Percentiles rank a stretch among this genome's conserved stretches.
phyloP scores from a whole-genome alignment of 2,329 filamentous ascomycete species.

The Tolypocladium ovalisporum region DNA sequence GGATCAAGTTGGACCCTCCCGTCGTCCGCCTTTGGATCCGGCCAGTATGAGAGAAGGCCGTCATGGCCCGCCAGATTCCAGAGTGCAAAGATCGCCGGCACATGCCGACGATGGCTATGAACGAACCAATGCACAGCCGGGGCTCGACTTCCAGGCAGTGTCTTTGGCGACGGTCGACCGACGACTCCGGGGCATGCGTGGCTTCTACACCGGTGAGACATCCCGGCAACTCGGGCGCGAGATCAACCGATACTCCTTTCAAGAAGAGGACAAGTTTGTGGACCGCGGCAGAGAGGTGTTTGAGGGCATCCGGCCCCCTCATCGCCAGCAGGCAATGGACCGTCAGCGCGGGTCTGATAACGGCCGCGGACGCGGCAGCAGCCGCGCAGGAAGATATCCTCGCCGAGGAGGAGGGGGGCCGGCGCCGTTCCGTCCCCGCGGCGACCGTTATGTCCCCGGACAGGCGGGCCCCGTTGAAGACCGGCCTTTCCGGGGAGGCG shows the following conservation, averaged over 20 bases:
- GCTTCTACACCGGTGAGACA: slow-evolving; percentile 32
- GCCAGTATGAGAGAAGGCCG: slow-evolving; percentile 21
- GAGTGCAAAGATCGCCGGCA: slow-evolving; percentile 18
- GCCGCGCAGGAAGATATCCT: slow-evolving; percentile 18
- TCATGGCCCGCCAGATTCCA: slow-evolving; percentile 54
- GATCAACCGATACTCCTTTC: slow-evolving; percentile 64
- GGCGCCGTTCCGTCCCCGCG: slow-evolving; percentile 9
- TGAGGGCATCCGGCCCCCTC: slow-evolving; percentile 49
- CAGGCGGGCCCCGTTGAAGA: slow-evolving; percentile 9
- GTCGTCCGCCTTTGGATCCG: slow-evolving; percentile 10
- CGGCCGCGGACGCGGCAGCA: slow-evolving; percentile 12
- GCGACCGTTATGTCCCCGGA: slow-evolving; percentile 8
- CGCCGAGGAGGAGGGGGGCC: slow-evolving; percentile 14
- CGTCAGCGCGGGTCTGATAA: slow-evolving; percentile 22
- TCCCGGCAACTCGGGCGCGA: slow-evolving; percentile 31
- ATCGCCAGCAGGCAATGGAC: slow-evolving; percentile 30
- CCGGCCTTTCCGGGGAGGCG: slow-evolving; percentile 1
- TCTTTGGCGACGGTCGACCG: slow-evolving; percentile 38
- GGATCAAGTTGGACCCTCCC: slow-evolving; percentile 22
- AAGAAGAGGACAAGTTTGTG: slow-evolving; percentile 53
- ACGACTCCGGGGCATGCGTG: slow-evolving; percentile 48
- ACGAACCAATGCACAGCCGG: not conserved
- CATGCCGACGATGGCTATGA: not conserved
- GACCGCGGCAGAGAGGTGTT: slow-evolving; percentile 64
- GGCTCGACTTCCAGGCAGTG: not conserved